Conservation (phyloP, 192 early-diverging fungal species). For the Podila clonocystis region DNA sequence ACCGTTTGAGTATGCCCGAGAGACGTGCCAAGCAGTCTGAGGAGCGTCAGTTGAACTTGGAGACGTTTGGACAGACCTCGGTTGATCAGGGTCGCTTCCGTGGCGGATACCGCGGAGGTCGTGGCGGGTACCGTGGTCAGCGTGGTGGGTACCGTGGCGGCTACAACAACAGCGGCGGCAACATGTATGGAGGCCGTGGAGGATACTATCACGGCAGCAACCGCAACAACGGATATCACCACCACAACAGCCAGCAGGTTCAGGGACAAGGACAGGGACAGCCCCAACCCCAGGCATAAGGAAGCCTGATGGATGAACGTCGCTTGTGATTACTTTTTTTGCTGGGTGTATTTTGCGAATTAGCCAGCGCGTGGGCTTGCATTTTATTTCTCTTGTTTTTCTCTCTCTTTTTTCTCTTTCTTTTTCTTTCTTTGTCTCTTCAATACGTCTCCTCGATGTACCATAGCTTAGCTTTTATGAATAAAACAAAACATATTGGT, state of each 20-base stretch:
- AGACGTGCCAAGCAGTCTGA: slow-evolving; percentile 83
- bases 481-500: too few relatives aligned
- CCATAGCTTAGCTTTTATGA: too few relatives aligned
- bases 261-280: slow-evolving; percentile 32
- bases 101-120: slow-evolving; percentile 64
- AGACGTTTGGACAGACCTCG: slow-evolving; percentile 95
- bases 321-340: not conserved
- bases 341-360: not conserved
- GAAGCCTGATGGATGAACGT: slow-evolving; percentile 13
- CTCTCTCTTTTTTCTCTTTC: slow-evolving; percentile 7
- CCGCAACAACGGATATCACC: slow-evolving; percentile 25
- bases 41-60: slow-evolving; percentile 92
- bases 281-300: slow-evolving; percentile 43
- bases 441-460: slow-evolving; percentile 26
- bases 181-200: slow-evolving; percentile 36
- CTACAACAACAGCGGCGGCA: slow-evolving; percentile 41
- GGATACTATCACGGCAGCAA: slow-evolving; percentile 53
- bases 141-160: slow-evolving; percentile 60
- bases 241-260: slow-evolving; percentile 4
- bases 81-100: slow-evolving; percentile 74
- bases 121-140: slow-evolving; percentile 57
- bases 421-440: not conserved
- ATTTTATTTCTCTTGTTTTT: slow-evolving; percentile 3
- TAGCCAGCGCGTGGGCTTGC: not conserved
- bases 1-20: slow-evolving; percentile 64